A percentile compares a stretch with the other conserved stretches of the same genome.
These are phyloP conservation scores for Pseudogymnoascus destructans DNA, from an alignment of 2,329 filamentous ascomycete genomes.

Conservation along the genomic window DNA sequence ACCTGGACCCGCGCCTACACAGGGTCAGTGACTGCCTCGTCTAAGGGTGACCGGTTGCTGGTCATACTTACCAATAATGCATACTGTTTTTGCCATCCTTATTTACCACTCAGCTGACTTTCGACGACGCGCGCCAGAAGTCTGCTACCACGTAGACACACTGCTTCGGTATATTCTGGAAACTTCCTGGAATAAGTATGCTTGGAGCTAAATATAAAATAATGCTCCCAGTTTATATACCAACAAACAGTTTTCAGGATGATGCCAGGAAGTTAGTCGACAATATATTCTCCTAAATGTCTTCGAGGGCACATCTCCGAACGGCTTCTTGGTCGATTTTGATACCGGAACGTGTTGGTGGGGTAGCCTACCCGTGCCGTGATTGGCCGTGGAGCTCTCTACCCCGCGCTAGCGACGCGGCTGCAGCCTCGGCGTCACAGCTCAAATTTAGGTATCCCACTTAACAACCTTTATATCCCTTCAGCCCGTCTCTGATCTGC, in stretches of 20 bases:
- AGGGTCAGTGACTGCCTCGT: not conserved
- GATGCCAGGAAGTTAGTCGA: not conserved
- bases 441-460: not conserved
- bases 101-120: not conserved
- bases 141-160: not conserved
- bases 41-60: not conserved
- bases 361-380: not conserved
- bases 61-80: slow-evolving; percentile 20
- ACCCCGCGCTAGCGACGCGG: slow-evolving; percentile 7
- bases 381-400: not conserved
- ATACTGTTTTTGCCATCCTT: slow-evolving; percentile 19
- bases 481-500: not conserved
- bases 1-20: slow-evolving; percentile 52
- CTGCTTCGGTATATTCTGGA: not conserved
- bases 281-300: not conserved
- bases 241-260: not conserved
- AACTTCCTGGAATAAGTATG: not conserved
- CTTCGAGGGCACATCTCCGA: not conserved
- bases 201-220: not conserved
- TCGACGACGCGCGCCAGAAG: not conserved
- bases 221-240: not conserved
- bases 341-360: not conserved
- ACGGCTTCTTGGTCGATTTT: not conserved
- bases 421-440: slow-evolving; percentile 2
- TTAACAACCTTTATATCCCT: not conserved